Conservation (phyloP, 805 yeast genomes). For the Osmozyma mogii region DNA sequence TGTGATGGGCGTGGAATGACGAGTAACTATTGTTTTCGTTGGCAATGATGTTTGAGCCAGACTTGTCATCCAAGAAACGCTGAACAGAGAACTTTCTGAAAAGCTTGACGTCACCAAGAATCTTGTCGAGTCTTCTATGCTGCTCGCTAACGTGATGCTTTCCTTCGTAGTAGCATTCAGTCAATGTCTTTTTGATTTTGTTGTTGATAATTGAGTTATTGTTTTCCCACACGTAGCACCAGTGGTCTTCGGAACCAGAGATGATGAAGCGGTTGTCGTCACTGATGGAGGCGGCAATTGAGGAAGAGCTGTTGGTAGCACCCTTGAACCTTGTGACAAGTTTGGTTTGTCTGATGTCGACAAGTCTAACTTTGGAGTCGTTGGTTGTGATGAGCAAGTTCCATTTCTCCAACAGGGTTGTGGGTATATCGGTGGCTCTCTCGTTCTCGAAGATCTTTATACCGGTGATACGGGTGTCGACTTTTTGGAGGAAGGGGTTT, state of each 20-base stretch:
- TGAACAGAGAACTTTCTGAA: slow-evolving; percentile 18
- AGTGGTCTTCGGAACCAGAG: slow-evolving; percentile 82
- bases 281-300: slow-evolving; percentile 57
- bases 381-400: slow-evolving; percentile 59
- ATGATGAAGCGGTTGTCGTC: slow-evolving; percentile 53
- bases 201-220: slow-evolving; percentile 34
- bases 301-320: slow-evolving; percentile 58
- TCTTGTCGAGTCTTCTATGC: slow-evolving; percentile 20
- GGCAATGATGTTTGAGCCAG: slow-evolving; percentile 17
- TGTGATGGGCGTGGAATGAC: slow-evolving; percentile 69
- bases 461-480: slow-evolving; percentile 62
- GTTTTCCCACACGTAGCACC: slow-evolving; percentile 75
- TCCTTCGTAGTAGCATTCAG: slow-evolving; percentile 28
- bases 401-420: slow-evolving; percentile 15
- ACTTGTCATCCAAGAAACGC: slow-evolving; percentile 18
- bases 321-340: slow-evolving; percentile 71
- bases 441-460: slow-evolving; percentile 41
- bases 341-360: slow-evolving; percentile 45
- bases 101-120: slow-evolving; percentile 21
- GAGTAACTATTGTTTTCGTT: slow-evolving; percentile 56
- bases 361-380: slow-evolving; percentile 70
- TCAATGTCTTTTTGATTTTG: slow-evolving; percentile 25
- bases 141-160: slow-evolving; percentile 26
- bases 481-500: slow-evolving; percentile 15
- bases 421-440: slow-evolving; percentile 4